Base-by-base conservation (phyloP, 345 rosid genomes). In the Conringia planisiliqua region DNA sequence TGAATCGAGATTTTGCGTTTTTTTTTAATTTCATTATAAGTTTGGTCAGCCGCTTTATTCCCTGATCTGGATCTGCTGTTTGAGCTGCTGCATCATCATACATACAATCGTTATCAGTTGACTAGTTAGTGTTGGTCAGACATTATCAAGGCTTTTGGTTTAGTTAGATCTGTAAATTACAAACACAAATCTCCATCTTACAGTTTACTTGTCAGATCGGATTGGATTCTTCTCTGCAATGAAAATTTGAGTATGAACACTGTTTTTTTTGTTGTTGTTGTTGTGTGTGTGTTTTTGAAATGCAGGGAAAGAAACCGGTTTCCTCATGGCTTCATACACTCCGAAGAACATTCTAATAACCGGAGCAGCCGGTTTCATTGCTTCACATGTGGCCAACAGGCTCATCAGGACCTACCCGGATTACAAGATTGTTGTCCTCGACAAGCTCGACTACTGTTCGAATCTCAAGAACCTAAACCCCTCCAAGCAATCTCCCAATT, bases 321-420 rank as follows among this genome's bases (percentile, higher is more conserved):
- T 16, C 11, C 20, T 38, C 26, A 85, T 85, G 88, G 81, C 83
- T 10, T 35, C 84, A 4, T 79, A 89, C 58, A 83, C 83, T 13
- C 96, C 92, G 2, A 89, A 86, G 84, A 89, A 86, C 82, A 89
- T 86, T 76, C 86, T 89, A 14, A 89, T 89, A 24, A 89, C 92
- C 14, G 90, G 96, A 44, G 96, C 96, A n/a, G 90, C 92, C 62
- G 90, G 95, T 64, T 89, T 89, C 82, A 87, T 89, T 10, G 94
- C 91, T 42, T 87, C 91, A 47, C 94, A 87, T 84, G 91, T 89
- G 18, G 88, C 89, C 50, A 89, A 82, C 70, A 77, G 90, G 38
- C 90, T 90, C 55, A 67, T 87, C 40, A 78, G 89, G n/a, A 88
- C 59, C 83, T 83, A 90, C 67, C 92, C 94, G 0, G 88, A 84